A percentile compares a stretch with the other conserved stretches of the same genome.
phyloP scores from a whole-genome alignment of 208 protist genomes.

The Endotrypanum monterogeii region DNA sequence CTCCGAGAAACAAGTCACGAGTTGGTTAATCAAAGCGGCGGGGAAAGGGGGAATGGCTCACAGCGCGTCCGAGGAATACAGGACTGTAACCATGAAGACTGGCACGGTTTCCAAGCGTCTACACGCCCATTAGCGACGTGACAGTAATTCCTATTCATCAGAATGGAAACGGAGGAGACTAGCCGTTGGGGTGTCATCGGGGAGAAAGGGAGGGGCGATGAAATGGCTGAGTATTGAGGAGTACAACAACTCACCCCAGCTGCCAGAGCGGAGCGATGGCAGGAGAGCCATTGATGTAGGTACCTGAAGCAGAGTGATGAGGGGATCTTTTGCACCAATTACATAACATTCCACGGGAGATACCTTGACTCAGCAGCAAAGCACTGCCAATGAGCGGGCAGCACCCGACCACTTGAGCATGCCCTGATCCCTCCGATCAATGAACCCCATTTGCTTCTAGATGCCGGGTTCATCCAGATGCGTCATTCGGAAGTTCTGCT shows the following conservation, averaged over 20 bases:
- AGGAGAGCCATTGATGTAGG: too few species aligned
- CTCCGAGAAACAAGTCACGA: too few species aligned
- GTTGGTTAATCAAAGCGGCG: too few species aligned
- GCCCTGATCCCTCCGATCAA: not conserved
- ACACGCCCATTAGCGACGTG: not conserved
- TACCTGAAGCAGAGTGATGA: not conserved
- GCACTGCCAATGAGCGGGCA: not conserved
- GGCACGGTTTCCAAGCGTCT: not conserved
- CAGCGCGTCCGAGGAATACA: not conserved
- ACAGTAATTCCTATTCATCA: not conserved
- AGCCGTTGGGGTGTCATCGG: not conserved
- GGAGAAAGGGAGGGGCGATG: not conserved
- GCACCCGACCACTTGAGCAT: not conserved
- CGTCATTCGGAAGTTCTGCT: conserved; percentile 64
- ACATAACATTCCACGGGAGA: not conserved
- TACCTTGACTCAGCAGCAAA: too few species aligned
- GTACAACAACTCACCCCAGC: not conserved
- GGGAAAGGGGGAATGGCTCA: too few species aligned
- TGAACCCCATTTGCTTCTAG: not conserved
- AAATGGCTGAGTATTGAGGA: not conserved
- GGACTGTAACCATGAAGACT: not conserved
- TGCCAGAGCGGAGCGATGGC: not conserved
- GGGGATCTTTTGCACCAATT: not conserved
- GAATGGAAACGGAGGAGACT: not conserved
- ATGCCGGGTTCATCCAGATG: conserved; percentile 60